phyloP scores from a whole-genome alignment of 176 grass and related monocot genomes.

The Musa beccarii region DNA sequence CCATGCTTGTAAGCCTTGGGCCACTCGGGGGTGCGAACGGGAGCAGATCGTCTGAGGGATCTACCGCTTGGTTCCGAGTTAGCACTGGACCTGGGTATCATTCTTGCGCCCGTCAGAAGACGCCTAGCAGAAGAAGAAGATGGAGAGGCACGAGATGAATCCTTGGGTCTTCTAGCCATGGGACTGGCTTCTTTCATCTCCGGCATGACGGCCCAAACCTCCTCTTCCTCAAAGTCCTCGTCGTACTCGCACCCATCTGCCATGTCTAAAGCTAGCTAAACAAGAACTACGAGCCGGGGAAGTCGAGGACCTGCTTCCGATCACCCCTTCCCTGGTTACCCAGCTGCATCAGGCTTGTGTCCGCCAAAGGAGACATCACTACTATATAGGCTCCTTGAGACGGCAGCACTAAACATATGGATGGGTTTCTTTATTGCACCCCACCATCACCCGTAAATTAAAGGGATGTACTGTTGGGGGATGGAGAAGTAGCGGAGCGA shows the following conservation, averaged over 20 bases:
- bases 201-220: conserved; percentile 30
- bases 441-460: background rate
- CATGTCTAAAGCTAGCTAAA: background rate
- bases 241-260: conserved; percentile 15
- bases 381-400: background rate
- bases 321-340: background rate
- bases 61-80: background rate
- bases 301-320: background rate
- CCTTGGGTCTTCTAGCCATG: conserved; percentile 10
- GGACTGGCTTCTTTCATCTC: background rate
- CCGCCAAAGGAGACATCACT: background rate
- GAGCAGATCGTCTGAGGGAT: conserved; percentile 17
- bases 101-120: conserved; percentile 16
- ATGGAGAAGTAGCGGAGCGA: background rate
- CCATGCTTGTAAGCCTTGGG: conserved; percentile 30
- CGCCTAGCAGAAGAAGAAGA: background rate
- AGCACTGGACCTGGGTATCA: conserved; percentile 11
- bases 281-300: background rate
- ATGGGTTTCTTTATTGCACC: background rate
- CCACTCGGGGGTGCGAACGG: conserved; percentile 39
- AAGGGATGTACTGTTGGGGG: background rate
- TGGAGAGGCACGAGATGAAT: background rate
- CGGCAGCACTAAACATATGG: background rate
- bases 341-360: background rate
- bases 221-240: conserved; percentile 43